Evolutionary conservation across 2,329 filamentous ascomycete genomes (phyloP).

Genomic region (Colletotrichum sp.): DNA sequence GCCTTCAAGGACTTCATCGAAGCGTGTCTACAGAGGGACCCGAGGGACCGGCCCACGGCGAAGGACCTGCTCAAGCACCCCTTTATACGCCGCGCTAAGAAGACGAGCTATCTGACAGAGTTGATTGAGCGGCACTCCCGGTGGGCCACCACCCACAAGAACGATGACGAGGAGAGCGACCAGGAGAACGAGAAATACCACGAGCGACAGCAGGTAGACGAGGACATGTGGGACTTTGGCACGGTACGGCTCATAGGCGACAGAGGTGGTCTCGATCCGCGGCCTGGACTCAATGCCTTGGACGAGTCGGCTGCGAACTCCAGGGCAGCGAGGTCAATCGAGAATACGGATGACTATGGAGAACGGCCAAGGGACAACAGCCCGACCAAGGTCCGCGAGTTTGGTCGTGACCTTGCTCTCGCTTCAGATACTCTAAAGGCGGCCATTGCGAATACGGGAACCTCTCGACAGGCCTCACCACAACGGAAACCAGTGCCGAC

Average conservation of each 20-base stretch:
- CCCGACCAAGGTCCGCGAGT: conserved; percentile 57
- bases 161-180: conserved; percentile 69
- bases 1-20: conserved; percentile 86
- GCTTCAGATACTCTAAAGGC: conserved; percentile 60
- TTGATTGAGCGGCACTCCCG: conserved; percentile 89
- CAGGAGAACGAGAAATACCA: conserved; percentile 60
- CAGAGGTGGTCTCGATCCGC: conserved; percentile 59
- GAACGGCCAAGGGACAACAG: conserved; percentile 56
- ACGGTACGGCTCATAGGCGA: conserved; percentile 84
- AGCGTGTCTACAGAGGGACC: conserved; percentile 85
- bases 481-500: conserved; percentile 59
- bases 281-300: conserved; percentile 71
- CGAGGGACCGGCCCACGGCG: conserved; percentile 84
- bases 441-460: conserved; percentile 46
- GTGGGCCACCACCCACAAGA: conserved; percentile 83
- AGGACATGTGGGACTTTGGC: conserved; percentile 98
- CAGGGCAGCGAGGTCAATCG: conserved; percentile 60
- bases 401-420: conserved; percentile 43
- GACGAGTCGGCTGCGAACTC: conserved; percentile 84
- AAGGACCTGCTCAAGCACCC: conserved; percentile 87
- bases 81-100: conserved; percentile 90
- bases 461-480: conserved; percentile 64
- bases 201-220: conserved; percentile 65
- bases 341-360: conserved; percentile 54
- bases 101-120: conserved; percentile 95